Base-by-base conservation (phyloP, 257 asterid species). In the Solanum verrucosum region DNA sequence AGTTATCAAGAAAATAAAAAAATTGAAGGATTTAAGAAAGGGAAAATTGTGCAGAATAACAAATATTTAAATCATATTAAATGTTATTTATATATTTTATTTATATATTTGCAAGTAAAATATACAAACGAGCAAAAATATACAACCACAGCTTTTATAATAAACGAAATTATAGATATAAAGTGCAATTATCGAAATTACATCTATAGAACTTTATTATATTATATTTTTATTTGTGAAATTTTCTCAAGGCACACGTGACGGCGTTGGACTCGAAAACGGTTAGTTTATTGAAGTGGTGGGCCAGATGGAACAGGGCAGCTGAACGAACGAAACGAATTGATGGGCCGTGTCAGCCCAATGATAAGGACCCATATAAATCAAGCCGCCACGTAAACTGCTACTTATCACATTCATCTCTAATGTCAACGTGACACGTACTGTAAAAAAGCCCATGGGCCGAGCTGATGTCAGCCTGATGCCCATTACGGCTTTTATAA, bases 351-450 rank as follows among this genome's bases (percentile, higher is more conserved):
- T 16, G n/a, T 56, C n/a, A 2, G 65, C 65, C 65, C 10, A 56
- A 56, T 56, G 65, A 18, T 2, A 46, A 46, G 20, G 59, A 46
- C 59, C 59, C 59, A 14, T 14, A 18, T 56, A 20, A 56, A 59
- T n/a, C 25, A 88, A 84, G 79, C 88, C 87, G 89, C 92, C 93
- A 86, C 93, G 93, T 90, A 86, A 46, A 86, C 15, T 73, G 85
- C 87, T 63, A 21, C 20, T 34, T 29, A 23, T 68, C 59, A 46
- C 59, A 75, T 46, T 6, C 9, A 59, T 37, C 20, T 23, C 84
- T 88, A 34, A 65, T 31, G 25, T 14, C 12, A 8, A 1, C 11
- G 23, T 7, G 88, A 44, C 91, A 89, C 89, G 88, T 86, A 52
- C 13, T 11, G 25, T 14, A 20, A 2, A 11, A 34, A 73, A 29